Base-by-base conservation (phyloP, 1,284 basidiomycete species). In the Singerocomus inundabilis region DNA sequence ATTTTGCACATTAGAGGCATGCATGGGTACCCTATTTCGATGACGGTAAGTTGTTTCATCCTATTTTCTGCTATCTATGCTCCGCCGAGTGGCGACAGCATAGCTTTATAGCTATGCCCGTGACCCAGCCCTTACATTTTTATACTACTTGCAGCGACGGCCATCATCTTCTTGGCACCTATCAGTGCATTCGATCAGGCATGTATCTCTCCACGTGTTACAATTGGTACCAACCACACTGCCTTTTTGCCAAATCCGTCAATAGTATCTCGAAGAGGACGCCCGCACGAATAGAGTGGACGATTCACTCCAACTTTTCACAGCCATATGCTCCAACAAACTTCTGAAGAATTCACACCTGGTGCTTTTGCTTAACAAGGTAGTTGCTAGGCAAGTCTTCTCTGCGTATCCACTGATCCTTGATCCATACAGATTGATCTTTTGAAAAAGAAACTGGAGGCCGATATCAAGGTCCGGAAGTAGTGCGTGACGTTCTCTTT, bases 151-250 rank as follows among this genome's bases (percentile, higher is more conserved):
- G 46, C 59, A 85, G 83, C 85, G 7, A 84, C 81, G 44, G 85
- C 84, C 21, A 82, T 87, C 60, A 86, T 88, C 61, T 88, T 87
- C 63, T 70, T 87, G 46, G 88, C 87, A 45, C 88, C 88, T 32
- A 85, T 91, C 57, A 88, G 85, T 59, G 88, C 88, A 36, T 91
- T 87, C 62, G 88, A 91, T 72, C 87, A 88, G 79, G 86, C 82
- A 59, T 56, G 69, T 52, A 5, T 46, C 36, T 47, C 18, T 15
- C 24, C 49, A 45, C 48, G 35, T 39, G 33, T 42, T 29, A 39
- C 48, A 38, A 29, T 32, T 31, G 49, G 33, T 33, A 40, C 55
- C 51, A 42, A 40, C 31, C 34, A 25, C 49, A 45, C 55, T 13
- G 54, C 52, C 46, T 46, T 45, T 46, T 39, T 49, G 32, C 46